Conservation (phyloP, 805 yeast species). For the Kodamaea hsintzibuensis region DNA sequence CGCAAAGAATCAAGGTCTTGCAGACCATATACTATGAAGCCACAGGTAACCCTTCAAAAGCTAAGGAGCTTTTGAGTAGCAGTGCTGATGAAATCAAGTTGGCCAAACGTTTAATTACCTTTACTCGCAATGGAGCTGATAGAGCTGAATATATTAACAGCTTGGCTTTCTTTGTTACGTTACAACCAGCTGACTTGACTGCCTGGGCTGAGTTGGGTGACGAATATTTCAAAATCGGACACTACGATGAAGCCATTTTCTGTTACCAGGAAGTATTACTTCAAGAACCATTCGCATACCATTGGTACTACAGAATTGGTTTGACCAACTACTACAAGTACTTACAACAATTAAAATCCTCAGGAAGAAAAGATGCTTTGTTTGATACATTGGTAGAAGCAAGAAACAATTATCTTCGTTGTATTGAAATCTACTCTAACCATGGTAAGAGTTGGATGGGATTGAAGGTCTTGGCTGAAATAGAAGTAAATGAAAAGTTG, state of each 20-base stretch:
- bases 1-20: constrained; percentile 55
- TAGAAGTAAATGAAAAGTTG: constrained; percentile 20
- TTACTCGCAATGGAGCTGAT: constrained; percentile 26
- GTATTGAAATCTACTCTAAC: constrained; percentile 74
- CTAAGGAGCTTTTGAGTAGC: constrained; percentile 27
- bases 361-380: constrained; percentile 32
- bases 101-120: constrained; percentile 38
- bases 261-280: constrained; percentile 71
- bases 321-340: constrained; percentile 31
- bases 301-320: constrained; percentile 64
- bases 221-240: constrained; percentile 59
- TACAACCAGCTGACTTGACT: constrained; percentile 72
- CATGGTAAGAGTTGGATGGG: constrained; percentile 79
- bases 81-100: constrained; percentile 38
- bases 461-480: constrained; percentile 41
- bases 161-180: constrained; percentile 55
- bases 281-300: constrained; percentile 68
- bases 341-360: constrained; percentile 22
- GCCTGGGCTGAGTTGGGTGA: constrained; percentile 78
- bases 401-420: constrained; percentile 57
- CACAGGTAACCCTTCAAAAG: constrained; percentile 37
- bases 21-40: constrained; percentile 60
- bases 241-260: constrained; percentile 65
- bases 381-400: constrained; percentile 27
- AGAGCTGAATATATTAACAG: constrained; percentile 51